Conservation (phyloP, 345 rosid genomes). For the Eucalyptus erythrocorys region DNA sequence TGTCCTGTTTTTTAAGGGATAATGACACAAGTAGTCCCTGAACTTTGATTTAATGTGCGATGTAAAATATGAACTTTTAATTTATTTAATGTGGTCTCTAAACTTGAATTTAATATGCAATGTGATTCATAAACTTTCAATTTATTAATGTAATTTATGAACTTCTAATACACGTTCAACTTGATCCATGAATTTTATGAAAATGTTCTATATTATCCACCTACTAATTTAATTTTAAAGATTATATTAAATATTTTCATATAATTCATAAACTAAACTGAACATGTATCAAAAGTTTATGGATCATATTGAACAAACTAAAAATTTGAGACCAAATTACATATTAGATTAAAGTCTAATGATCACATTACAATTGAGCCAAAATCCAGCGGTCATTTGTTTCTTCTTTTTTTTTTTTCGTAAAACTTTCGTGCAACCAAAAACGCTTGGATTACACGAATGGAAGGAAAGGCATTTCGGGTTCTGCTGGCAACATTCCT, state of each 20-base stretch:
- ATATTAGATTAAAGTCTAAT: accelerated
- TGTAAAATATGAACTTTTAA: accelerated
- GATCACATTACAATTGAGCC: not conserved
- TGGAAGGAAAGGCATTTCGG: not conserved
- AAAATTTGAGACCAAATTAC: accelerated
- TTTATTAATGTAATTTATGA: accelerated
- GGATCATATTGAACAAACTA: accelerated
- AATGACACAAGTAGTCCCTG: accelerated
- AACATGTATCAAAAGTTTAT: accelerated
- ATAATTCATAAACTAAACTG: accelerated
- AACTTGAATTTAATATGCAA: no score
- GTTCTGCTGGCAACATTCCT: not conserved
- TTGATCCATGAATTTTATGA: no score
- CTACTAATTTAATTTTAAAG: not conserved
- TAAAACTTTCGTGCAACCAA: not conserved
- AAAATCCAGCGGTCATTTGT: accelerated
- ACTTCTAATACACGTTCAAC: not conserved
- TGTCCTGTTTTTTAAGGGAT: not conserved
- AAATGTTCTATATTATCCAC: no score
- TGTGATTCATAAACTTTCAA: no score
- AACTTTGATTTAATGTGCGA: accelerated
- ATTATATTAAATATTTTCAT: not conserved
- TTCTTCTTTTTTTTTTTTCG: no score
- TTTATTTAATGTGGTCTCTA: not conserved
- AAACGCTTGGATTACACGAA: not conserved